Percentiles rank a stretch among this genome's conserved stretches.
Conservation (phyloP, 768 basidiomycete genomes). For the Xerocomellus chrysenteron region DNA sequence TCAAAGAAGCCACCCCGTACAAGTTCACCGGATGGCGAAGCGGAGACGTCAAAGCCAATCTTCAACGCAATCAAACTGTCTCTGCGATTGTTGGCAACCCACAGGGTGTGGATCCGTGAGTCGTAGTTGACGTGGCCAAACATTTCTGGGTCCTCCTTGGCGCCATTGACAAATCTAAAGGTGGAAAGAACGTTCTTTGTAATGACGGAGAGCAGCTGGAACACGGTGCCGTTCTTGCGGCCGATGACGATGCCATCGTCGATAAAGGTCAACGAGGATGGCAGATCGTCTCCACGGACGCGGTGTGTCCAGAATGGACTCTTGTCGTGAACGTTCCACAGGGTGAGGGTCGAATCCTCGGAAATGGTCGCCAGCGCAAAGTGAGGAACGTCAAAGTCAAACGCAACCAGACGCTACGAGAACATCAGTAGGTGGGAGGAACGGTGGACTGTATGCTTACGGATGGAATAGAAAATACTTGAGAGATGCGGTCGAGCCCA, state of each 20-base stretch:
- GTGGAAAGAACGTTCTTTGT: constrained; percentile 74
- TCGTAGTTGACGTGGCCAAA: constrained; percentile 88
- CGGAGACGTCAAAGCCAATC: constrained; percentile 61
- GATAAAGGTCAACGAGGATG: constrained; percentile 82
- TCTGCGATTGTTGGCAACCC: constrained; percentile 83
- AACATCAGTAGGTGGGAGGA: not conserved
- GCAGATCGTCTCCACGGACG: constrained; percentile 75
- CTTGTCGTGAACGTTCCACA: constrained; percentile 81
- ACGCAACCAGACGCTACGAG: constrained; percentile 69
- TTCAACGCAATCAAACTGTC: constrained; percentile 83
- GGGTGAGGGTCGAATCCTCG: constrained; percentile 75
- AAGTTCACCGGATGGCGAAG: constrained; percentile 60
- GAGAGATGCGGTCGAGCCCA: constrained; percentile 67
- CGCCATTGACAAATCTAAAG: constrained; percentile 71
- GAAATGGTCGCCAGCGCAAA: constrained; percentile 79
- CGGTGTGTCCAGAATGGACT: constrained; percentile 73
- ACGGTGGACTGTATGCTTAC: constrained; percentile 41
- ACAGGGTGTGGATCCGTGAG: constrained; percentile 79
- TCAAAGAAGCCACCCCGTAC: constrained; percentile 67
- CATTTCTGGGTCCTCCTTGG: constrained; percentile 77
- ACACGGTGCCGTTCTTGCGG: constrained; percentile 79
- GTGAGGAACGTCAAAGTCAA: constrained; percentile 80
- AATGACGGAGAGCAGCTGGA: constrained; percentile 78
- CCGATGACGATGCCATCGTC: constrained; percentile 85
- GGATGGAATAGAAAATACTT: constrained; percentile 66